Percentiles rank a stretch among this genome's conserved stretches.
Evolutionary conservation across 176 grass and related monocot genomes (phyloP).

Genomic region (Canna indica): DNA sequence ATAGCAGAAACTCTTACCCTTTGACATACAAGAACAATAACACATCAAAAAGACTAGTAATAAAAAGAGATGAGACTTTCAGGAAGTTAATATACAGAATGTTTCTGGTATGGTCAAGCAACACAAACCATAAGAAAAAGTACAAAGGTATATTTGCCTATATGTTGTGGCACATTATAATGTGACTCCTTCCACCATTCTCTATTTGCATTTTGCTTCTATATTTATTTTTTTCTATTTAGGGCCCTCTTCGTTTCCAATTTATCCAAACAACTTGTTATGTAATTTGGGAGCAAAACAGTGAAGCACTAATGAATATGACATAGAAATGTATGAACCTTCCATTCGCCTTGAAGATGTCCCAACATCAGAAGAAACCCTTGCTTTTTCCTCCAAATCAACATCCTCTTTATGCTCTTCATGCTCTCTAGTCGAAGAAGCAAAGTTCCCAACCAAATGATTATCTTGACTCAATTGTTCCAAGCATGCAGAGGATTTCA

Average conservation of each 20-base stretch:
- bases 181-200: background rate
- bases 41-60: no score
- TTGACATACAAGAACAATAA: no score
- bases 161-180: no score
- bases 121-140: no score
- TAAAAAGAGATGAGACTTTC: no score
- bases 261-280: background rate
- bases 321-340: background rate
- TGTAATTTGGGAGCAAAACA: background rate
- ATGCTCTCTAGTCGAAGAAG: constrained; percentile 15
- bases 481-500: constrained; percentile 33
- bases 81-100: no score
- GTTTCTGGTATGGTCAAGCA: no score
- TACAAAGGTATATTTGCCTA: no score
- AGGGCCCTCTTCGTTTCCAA: background rate
- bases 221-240: background rate
- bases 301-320: background rate
- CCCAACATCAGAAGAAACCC: constrained; percentile 10
- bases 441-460: background rate
- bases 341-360: constrained; percentile 7
- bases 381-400: constrained; percentile 20
- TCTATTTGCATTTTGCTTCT: background rate
- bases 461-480: constrained; percentile 6
- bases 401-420: background rate
- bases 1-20: no score